Conservation (phyloP, 2,329 filamentous ascomycete species). For the Phaeosphaeriaceae sp. region DNA sequence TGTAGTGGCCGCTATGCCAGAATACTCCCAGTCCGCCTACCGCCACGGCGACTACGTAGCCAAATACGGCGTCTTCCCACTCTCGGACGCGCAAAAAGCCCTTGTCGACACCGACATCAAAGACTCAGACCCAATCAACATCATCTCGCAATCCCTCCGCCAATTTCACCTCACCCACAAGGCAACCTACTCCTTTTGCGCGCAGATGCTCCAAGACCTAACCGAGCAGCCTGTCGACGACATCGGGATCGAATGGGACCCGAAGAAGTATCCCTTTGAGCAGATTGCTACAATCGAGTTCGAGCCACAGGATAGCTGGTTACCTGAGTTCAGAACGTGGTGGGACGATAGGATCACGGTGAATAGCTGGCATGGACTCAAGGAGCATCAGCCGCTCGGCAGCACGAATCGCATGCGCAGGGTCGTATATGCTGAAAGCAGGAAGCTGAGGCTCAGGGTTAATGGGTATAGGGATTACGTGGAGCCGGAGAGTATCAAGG, state of each 20-base stretch:
- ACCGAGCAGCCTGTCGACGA: constrained; percentile 51
- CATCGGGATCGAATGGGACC: constrained; percentile 54
- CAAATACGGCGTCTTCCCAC: constrained; percentile 57
- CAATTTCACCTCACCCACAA: constrained; percentile 24
- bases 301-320: constrained; percentile 49
- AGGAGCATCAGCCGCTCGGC: constrained; percentile 48
- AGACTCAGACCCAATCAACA: constrained; percentile 35
- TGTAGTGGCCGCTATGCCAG: constrained; percentile 36
- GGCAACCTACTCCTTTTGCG: constrained; percentile 48
- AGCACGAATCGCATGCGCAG: constrained; percentile 51
- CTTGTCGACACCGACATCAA: constrained; percentile 45
- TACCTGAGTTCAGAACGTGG: constrained; percentile 50
- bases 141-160: constrained; percentile 31
- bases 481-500: constrained; percentile 45
- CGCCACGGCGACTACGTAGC: constrained; percentile 57
- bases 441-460: constrained; percentile 48
- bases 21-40: constrained; percentile 58
- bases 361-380: constrained; percentile 51
- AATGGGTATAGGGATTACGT: constrained; percentile 51
- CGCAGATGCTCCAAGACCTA: constrained; percentile 56
- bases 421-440: constrained; percentile 51
- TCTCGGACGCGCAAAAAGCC: constrained; percentile 49
- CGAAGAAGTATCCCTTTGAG: constrained; percentile 57
- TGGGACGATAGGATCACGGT: constrained; percentile 51
- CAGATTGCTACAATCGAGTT: constrained; percentile 54